Base-by-base conservation (phyloP, 106 monocot species). In the Allium fistulosum region DNA sequence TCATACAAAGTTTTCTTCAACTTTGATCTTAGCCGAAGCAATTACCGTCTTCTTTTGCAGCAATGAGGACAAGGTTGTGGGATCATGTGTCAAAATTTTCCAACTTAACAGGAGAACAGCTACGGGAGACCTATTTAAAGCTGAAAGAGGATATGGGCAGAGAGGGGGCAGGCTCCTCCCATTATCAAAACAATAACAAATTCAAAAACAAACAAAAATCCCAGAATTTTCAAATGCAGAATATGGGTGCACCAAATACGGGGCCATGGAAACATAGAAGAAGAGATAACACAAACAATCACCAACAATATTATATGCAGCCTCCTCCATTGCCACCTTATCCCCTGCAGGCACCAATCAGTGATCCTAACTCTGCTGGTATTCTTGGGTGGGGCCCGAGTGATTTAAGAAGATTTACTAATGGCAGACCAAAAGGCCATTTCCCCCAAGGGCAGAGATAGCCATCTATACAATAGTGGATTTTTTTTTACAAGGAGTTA, bases 231-330 rank as follows among this genome's bases (percentile, higher is more conserved):
- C 49, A 51, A 14, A 65, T 79, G 7, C 71, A 82, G 72, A 82
- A 76, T 65, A 82, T 88, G 18, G 55, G 46, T 11, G 51, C 81
- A 48, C 80, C 80, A 62, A 83, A 80, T 18, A 83, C 87, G 3
- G 99, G 87, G 71, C 84, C 85, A n/a, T 99, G 99, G 99, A 99
- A 99, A 65, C 92, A 93, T 5, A 75, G 99, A 17, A 77, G 87
- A 75, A 93, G 93, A 83, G 45, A 75, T 12, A 82, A 78, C 51
- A 13, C 47, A 10, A 77, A 87, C 73, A 57, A 60, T 62, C 76
- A 87, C 73, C 52, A 60, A 59, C 78, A 72, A 15, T 48, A 68
- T 37, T 37, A 37, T 37, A 37, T 37, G 37, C 37, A 37, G 37
- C 37, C 37, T 37, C 37, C 37, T 37, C 37, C 37, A 37, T 37